These are phyloP conservation scores for Boletus sp. DNA, from an alignment of 768 basidiomycete genomes.

Conservation along the genomic window DNA sequence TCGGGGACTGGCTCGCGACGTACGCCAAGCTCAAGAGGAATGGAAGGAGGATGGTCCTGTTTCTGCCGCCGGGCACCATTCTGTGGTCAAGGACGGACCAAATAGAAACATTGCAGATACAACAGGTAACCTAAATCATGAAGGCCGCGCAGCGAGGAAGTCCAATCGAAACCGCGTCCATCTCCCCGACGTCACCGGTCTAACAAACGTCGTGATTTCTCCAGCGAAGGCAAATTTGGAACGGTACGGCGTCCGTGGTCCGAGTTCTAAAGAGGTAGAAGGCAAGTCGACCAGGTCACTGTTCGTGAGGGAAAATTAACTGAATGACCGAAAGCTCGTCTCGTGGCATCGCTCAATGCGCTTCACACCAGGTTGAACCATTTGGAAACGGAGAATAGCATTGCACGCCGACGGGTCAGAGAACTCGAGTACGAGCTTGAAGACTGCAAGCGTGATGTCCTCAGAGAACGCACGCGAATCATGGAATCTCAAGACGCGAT, in stretches of 20 bases:
- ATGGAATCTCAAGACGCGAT: conserved; percentile 50
- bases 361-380: conserved; percentile 69
- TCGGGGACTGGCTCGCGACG: conserved; percentile 54
- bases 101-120: conserved; percentile 26
- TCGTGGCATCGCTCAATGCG: conserved; percentile 56
- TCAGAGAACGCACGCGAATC: conserved; percentile 62
- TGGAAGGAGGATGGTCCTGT: conserved; percentile 10
- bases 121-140: conserved; percentile 2
- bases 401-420: conserved; percentile 77
- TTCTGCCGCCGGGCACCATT: not conserved
- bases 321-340: conserved; percentile 44
- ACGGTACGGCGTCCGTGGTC: conserved; percentile 49
- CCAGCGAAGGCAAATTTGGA: conserved; percentile 58
- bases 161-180: conserved; percentile 45
- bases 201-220: conserved; percentile 75
- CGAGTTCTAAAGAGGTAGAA: conserved; percentile 59
- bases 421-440: conserved; percentile 89
- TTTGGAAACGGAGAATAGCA: conserved; percentile 78
- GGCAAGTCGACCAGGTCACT: conserved; percentile 39
- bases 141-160: conserved; percentile 16
- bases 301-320: not conserved
- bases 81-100: conserved; percentile 23
- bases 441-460: conserved; percentile 75
- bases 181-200: conserved; percentile 80
- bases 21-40: conserved; percentile 41